Evolutionary conservation across 306 rosid genomes (phyloP), one percentile per base, ranked within the genome.

Genomic region (Inga laurina): DNA sequence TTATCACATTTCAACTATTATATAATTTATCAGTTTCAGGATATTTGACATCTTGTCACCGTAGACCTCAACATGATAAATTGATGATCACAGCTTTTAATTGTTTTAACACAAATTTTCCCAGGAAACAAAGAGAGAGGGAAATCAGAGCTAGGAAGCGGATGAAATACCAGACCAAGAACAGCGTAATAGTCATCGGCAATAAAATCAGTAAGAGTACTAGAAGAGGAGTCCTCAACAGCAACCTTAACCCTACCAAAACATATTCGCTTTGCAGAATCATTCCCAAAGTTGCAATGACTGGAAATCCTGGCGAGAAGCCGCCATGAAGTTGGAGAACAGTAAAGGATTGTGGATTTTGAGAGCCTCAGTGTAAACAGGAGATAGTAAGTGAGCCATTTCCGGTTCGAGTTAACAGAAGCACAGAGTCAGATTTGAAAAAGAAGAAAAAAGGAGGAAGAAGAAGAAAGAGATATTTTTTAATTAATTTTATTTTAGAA

Each of bases 331-430:
- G 71, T 82, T 66, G 84, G 84, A 18, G 82, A 76, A 82, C 89
- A 77, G 66, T 2, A 82, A 76, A 27, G 97, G 87, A 75, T 84
- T 85, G 7, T 88, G 93, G 68, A 93, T 27, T 77, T 82, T 93
- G 81, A 92, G 89, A 75, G 91, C 86, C 30, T 95, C 96, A 5
- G 91, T 61, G 87, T 86, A 95, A 12, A 93, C 84, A 2, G 98
- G 91, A 79, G 97, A 86, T 18, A 88, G 83, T 83, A 91, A 71
- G 34, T 84, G 90, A 51, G 97, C 97, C 99, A 92, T 96, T 96
- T 85, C 82, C 22, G 62, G 64, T 11, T 71, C 43, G 22, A 79
- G 32, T 32, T 32, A 32, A n/a, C n/a, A n/a, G n/a, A n/a, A n/a
- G n/a, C n/a, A n/a, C n/a, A n/a, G n/a, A n/a, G n/a, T n/a, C n/a